Percentiles rank a stretch among this genome's conserved stretches.
These are phyloP conservation scores for Periglandula ipomoeae DNA, from an alignment of 2,329 filamentous ascomycete species.

Conservation along the genomic window DNA sequence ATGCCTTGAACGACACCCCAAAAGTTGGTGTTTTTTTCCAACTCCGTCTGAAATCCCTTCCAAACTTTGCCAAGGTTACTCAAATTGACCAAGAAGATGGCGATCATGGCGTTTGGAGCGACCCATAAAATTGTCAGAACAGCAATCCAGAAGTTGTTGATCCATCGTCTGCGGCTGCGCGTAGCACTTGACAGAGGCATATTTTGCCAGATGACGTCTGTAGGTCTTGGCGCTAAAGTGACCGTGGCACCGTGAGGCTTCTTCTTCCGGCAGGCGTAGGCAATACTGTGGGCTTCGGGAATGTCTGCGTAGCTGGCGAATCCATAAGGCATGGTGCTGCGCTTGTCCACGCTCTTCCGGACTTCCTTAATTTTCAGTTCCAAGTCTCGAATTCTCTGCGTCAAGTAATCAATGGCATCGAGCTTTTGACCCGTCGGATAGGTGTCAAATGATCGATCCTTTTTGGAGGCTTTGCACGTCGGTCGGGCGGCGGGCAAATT, in stretches of 20 bases:
- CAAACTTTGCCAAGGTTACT: conserved; percentile 72
- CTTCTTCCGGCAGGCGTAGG: conserved; percentile 72
- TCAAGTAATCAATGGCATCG: conserved; percentile 91
- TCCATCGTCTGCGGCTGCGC: conserved; percentile 61
- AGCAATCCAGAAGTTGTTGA: conserved; percentile 78
- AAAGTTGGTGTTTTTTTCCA: conserved; percentile 52
- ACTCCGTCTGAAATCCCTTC: conserved; percentile 58
- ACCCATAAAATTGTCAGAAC: conserved; percentile 80
- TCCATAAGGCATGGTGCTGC: conserved; percentile 82
- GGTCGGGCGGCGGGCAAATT: conserved; percentile 70
- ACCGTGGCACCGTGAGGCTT: conserved; percentile 71
- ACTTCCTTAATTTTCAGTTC: conserved; percentile 80
- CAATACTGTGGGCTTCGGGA: conserved; percentile 77
- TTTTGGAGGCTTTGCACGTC: conserved; percentile 69
- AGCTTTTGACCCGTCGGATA: conserved; percentile 65
- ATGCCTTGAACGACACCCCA: conserved; percentile 94
- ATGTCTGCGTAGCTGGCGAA: conserved; percentile 93
- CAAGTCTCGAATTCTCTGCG: conserved; percentile 71
- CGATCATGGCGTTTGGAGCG: conserved; percentile 86
- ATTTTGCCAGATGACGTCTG: conserved; percentile 95
- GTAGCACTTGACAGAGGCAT: conserved; percentile 61
- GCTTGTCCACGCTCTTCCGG: conserved; percentile 71
- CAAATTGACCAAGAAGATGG: conserved; percentile 85
- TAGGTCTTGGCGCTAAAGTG: conserved; percentile 71
- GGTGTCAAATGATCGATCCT: conserved; percentile 57